Base-by-base conservation (phyloP, 1,284 basidiomycete genomes). In the Ceratobasidium papillatum region DNA sequence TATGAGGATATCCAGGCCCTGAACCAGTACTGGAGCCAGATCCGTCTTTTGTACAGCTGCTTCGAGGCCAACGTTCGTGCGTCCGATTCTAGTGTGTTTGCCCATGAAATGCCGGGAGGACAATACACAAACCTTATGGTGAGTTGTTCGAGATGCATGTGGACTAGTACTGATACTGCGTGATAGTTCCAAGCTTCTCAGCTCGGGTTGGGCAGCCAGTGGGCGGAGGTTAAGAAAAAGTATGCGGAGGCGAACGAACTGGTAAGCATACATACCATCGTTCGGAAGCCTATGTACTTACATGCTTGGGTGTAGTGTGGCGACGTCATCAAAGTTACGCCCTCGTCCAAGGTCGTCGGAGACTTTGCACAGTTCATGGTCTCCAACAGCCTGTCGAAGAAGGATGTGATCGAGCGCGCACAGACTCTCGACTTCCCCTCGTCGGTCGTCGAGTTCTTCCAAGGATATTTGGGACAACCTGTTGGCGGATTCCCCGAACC, bases 291-390 rank as follows among this genome's bases (percentile, higher is more conserved):
- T 11, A 36, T 0, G 25, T 47, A 14, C 65, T 63, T 75, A 73
- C 56, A 38, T 30, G 34, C 41, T 9, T 17, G 4, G 3, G 45
- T 30, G 27, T 74, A 96, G 89, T 99, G 98, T 82, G 98, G 98
- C 66, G 96, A 99, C 81, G 93, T 99, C 81, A 93, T 99, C 87
- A 99, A 99, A 88, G 97, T 99, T 79, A 99, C 98, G 30, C 98
- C 98, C 47, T 98, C 98, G 25, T 99, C 98, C 75, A 99, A 99
- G 87, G 95, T 98, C 66, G 97, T 99, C 73, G 98, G 98, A 61
- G 98, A 99, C 86, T 97, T 99, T 83, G 98, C 98, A 34, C 95
- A 97, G 83, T 98, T 95, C 91, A 96, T 99, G 95, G 96, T 96
- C 47, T 94, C 95, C 78, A 99, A 99, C 86, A 90, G 91, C 78